Base-by-base conservation (phyloP, 2,329 filamentous ascomycete genomes). In the Fonsecaea nubica region DNA sequence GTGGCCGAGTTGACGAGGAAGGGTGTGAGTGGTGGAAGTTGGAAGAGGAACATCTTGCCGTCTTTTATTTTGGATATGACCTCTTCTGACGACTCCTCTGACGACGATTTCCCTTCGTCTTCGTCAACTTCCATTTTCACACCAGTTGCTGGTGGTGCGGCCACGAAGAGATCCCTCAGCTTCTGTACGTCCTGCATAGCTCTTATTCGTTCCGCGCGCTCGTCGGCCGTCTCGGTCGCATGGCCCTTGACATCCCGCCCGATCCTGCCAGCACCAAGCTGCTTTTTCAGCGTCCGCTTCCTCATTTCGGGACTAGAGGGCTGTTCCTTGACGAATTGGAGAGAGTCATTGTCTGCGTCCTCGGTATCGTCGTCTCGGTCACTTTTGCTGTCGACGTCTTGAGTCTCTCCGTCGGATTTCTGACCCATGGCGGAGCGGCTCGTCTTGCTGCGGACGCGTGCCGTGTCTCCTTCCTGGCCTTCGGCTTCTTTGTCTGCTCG, bases 11-110 rank as follows among this genome's bases (percentile, higher is more conserved):
- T 73, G 40, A 79, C 71, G 30, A 89, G 81, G 65, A 85, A 84
- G 4, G 87, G 87, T 3, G 88, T 84, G 65, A 87, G 81, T 0
- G 87, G 86, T 12, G 87, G 87, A 72, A 89, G 84, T 75, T 89
- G 87, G 75, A 89, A 86, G 59, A 89, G 80, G 74, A 89, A 89
- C 61, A 87, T 80, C 64, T 84, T 83, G 62, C 87, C 84, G 40
- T 84, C 18, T 82, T 79, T 50, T 79, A 72, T 57, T 64, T 69
- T 10, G 58, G 9, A 58, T 33, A 78, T 75, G 30, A 75, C 50
- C 72, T 76, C 66, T 13, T 72, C 66, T 1, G 35, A 32, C 30
- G 35, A 32, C 30, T 32, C 30, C 30, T 32, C 30, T 6, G 2
- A 69, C 7, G 68, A 59, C 45, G 66, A 68, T 25, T 67, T 18